Percentiles rank a stretch among this genome's conserved stretches.
phyloP scores from a whole-genome alignment of 2,329 filamentous ascomycete genomes.

The Westerdykella aurantiaca region DNA sequence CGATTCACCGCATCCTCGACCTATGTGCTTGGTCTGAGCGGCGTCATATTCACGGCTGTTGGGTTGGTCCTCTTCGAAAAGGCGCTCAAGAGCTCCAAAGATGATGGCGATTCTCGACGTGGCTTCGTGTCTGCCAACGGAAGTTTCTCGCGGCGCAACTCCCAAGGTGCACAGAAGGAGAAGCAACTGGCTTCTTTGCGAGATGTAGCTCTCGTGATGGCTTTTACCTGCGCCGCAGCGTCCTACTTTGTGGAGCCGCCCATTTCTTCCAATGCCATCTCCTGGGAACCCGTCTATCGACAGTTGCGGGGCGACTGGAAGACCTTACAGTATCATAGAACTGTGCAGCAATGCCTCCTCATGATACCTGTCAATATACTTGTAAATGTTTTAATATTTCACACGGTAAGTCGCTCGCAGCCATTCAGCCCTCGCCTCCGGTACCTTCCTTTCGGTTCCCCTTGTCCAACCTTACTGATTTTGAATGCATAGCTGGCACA shows the following conservation, averaged over 20 bases:
- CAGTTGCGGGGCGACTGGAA: constrained; percentile 24
- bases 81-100: constrained; percentile 21
- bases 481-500: constrained; percentile 18
- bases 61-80: constrained; percentile 40
- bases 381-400: constrained; percentile 24
- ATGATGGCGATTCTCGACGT: constrained; percentile 20
- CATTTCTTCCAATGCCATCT: constrained; percentile 17
- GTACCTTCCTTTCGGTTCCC: background rate
- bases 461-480: no score
- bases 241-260: constrained; percentile 26
- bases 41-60: constrained; percentile 37
- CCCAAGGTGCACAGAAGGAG: constrained; percentile 19
- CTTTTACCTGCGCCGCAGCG: constrained; percentile 23
- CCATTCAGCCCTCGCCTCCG: background rate
- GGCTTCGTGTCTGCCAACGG: constrained; percentile 35
- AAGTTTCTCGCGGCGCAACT: constrained; percentile 21
- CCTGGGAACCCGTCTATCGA: constrained; percentile 24
- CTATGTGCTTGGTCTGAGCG: constrained; percentile 39
- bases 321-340: constrained; percentile 19
- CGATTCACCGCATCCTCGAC: constrained; percentile 31
- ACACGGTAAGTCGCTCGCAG: constrained; percentile 24
- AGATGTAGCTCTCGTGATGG: constrained; percentile 25
- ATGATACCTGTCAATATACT: constrained; percentile 21
- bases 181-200: constrained; percentile 24
- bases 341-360: constrained; percentile 21